Conservation (phyloP, 768 basidiomycete genomes). For the Panaeolus cyanescens region DNA sequence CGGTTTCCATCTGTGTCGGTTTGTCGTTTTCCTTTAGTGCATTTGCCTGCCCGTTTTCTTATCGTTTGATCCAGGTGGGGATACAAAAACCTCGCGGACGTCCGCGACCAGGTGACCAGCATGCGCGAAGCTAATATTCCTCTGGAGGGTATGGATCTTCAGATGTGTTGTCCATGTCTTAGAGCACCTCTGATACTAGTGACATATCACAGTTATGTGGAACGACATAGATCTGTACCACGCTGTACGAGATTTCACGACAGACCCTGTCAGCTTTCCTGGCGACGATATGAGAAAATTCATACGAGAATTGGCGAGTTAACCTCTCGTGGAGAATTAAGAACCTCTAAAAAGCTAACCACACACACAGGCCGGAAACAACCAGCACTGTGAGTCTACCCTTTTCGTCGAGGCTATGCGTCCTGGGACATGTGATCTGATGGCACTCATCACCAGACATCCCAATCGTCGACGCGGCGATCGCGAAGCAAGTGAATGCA, state of each 20-base stretch:
- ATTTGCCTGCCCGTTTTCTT: conserved; percentile 1
- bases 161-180: not conserved
- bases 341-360: conserved; percentile 3
- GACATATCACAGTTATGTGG: conserved; percentile 59
- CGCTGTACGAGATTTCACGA: conserved; percentile 67
- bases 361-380: conserved; percentile 26
- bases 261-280: conserved; percentile 66
- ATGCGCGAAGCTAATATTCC: conserved; percentile 72
- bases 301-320: conserved; percentile 48
- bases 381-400: conserved; percentile 47
- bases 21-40: not conserved
- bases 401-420: not conserved
- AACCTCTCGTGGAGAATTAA: not conserved
- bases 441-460: conserved; percentile 44
- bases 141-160: conserved; percentile 57
- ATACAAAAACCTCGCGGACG: conserved; percentile 54
- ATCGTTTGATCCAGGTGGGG: conserved; percentile 38
- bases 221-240: conserved; percentile 79
- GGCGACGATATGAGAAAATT: conserved; percentile 52
- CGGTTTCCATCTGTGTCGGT: conserved; percentile 77
- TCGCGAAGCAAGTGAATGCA: conserved; percentile 56
- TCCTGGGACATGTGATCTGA: conserved; percentile 1
- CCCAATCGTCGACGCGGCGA: conserved; percentile 69
- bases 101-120: conserved; percentile 49
- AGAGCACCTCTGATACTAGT: conserved; percentile 3